A percentile compares a stretch with the other conserved stretches of the same genome.
Evolutionary conservation across 192 early-diverging fungal genomes (phyloP).

Genomic region (Backusella psychrophila): DNA sequence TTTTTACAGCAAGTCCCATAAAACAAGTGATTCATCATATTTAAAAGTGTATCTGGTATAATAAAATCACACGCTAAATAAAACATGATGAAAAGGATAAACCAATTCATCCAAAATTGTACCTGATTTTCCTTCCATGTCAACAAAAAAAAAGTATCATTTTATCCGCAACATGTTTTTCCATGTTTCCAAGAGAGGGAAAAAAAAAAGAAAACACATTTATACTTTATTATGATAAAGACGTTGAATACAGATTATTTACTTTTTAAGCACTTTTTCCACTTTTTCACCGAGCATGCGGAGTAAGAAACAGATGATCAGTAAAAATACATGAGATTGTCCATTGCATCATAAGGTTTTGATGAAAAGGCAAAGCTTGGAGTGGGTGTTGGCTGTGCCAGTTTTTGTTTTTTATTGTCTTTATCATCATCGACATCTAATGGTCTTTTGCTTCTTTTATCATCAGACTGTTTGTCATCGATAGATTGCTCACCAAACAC

Average conservation of each 20-base stretch:
- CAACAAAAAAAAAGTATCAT: neutral
- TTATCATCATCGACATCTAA: neutral
- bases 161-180: neutral
- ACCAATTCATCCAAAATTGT: neutral
- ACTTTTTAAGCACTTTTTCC: neutral
- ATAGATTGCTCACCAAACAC: neutral
- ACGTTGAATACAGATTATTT: neutral
- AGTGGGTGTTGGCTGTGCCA: neutral
- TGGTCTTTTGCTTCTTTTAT: neutral
- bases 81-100: neutral
- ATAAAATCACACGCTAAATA: neutral
- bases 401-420: neutral
- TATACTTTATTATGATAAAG: no score
- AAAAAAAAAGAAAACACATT: no score
- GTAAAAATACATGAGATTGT: conserved; percentile 2
- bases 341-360: conserved; percentile 12
- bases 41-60: neutral
- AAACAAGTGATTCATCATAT: no score
- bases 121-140: neutral
- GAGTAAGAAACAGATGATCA: neutral
- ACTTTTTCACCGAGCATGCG: neutral
- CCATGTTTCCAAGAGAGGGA: no score
- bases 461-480: neutral
- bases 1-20: no score
- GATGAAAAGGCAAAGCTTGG: neutral